Base-by-base conservation (phyloP, 257 asterid genomes). In the Solanum paucissectum region DNA sequence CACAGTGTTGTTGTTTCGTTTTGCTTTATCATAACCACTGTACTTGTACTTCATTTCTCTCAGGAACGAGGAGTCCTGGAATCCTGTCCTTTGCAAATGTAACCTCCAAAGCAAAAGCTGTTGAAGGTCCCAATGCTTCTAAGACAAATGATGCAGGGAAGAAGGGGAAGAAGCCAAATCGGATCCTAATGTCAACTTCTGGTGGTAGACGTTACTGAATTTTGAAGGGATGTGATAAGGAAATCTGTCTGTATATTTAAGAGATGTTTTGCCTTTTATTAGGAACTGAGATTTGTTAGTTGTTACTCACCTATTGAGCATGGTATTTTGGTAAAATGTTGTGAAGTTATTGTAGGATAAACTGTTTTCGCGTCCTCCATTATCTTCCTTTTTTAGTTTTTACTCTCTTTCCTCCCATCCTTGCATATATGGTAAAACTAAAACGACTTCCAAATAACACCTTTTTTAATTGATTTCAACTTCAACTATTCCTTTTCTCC, bases 181-280 rank as follows among this genome's bases (percentile, higher is more conserved):
- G 96, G 8, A 92, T 96, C 76, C 94, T 96, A 46, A 90, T 96
- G 83, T 96, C 99, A 46, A 96, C 98, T 6, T 89, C 98, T 8
- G 98, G 98, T 79, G 95, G 96, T n/a, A 94, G 99, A 29, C 96
- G 99, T 77, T 95, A 95, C 88, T 96, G 93, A 93, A 42, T 27
- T 58, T 84, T 38, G 55, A 44, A 87, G 37, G 34, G 77, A 84
- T 13, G 16, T 44, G 11, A 81, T 29, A 6, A 46, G 10, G 68
- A 81, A 18, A 81, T 52, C 29, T 49, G 6, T 27, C 69, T 81
- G 85, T 81, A 81, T 81, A 81, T 81, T 46, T 46, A 81, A 29
- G 66, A 81, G 21, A 9, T 81, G 42, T 29, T n/a, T 77, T 27
- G 62, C 23, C 85, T 46, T 81, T 27, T 16, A 16, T 16, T 12